phyloP scores from a whole-genome alignment of 768 basidiomycete species.

The Brasilioporus rufonigricans region DNA sequence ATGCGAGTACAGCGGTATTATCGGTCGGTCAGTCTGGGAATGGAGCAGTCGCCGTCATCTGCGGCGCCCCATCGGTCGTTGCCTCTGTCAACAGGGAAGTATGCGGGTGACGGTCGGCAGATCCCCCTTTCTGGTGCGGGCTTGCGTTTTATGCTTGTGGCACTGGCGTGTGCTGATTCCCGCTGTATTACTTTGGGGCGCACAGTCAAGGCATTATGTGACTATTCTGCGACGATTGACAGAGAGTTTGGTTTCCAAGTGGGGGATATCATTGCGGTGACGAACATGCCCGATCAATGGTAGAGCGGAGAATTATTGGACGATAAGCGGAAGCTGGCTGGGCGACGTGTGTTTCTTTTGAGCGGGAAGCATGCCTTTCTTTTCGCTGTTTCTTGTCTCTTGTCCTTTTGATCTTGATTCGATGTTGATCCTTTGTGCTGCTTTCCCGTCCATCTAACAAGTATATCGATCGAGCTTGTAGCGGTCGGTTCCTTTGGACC shows the following conservation, averaged over 20 bases:
- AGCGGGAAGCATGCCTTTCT: background rate
- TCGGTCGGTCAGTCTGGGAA: slow-evolving; percentile 42
- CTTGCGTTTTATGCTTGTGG: slow-evolving; percentile 85
- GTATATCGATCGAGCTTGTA: too few relatives aligned
- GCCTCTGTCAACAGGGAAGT: slow-evolving; percentile 65
- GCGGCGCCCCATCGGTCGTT: slow-evolving; percentile 34
- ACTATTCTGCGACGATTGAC: slow-evolving; percentile 79
- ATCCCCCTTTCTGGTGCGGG: background rate
- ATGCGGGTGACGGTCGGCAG: slow-evolving; percentile 67
- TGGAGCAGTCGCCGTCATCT: slow-evolving; percentile 51
- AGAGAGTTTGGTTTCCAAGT: slow-evolving; percentile 97
- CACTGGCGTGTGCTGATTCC: slow-evolving; percentile 23
- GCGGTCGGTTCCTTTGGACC: too few relatives aligned
- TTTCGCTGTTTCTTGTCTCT: too few relatives aligned
- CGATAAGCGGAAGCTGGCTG: slow-evolving; percentile 65
- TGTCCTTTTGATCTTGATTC: too few relatives aligned
- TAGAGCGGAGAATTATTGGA: slow-evolving; percentile 92
- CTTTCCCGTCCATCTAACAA: too few relatives aligned
- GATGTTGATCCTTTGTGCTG: too few relatives aligned
- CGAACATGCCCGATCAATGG: slow-evolving; percentile 93
- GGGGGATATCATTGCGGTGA: slow-evolving; percentile 95
- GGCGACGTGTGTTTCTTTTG: slow-evolving; percentile 37
- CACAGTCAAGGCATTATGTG: slow-evolving; percentile 84
- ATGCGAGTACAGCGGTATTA: slow-evolving; percentile 30
- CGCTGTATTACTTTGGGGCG: too few relatives aligned